Evolutionary conservation across 768 basidiomycete species (phyloP).

Genomic region (Strobilomyces dryophilus): DNA sequence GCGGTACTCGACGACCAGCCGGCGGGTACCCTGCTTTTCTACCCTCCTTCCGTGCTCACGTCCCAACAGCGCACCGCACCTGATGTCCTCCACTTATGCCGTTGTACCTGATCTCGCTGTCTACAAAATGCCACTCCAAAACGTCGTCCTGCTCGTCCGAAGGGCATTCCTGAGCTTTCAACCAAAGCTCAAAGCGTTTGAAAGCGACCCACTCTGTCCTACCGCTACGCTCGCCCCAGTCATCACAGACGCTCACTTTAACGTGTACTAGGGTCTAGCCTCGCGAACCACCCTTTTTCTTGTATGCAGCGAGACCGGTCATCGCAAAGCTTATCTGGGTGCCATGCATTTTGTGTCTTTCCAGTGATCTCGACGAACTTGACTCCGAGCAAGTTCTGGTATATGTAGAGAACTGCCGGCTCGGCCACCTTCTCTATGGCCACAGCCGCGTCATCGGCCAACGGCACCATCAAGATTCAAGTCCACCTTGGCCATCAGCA

Average conservation of each 20-base stretch:
- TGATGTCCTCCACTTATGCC: conserved; percentile 21
- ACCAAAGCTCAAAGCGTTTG: conserved; percentile 2
- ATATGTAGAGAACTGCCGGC: conserved; percentile 24
- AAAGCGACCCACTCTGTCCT: conserved; percentile 15
- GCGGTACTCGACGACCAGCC: not conserved
- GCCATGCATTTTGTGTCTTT: conserved; percentile 45
- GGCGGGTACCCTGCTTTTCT: not conserved
- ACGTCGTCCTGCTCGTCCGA: conserved; percentile 21
- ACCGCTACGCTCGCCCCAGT: not conserved
- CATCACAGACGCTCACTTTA: too few species aligned
- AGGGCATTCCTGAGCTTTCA: conserved; percentile 16
- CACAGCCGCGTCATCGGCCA: too few species aligned
- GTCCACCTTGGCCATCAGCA: too few species aligned
- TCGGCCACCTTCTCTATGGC: too few species aligned
- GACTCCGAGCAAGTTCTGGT: conserved; percentile 78
- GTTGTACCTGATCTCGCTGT: conserved; percentile 18
- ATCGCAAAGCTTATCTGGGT: too few species aligned
- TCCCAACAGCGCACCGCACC: not conserved
- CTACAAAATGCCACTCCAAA: conserved; percentile 3
- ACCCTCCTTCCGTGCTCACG: not conserved
- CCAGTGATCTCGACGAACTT: conserved; percentile 54
- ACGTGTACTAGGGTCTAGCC: too few species aligned
- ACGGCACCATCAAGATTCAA: too few species aligned
- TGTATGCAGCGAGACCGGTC: too few species aligned
- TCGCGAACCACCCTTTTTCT: too few species aligned